Evolutionary conservation across 2,329 filamentous ascomycete genomes (phyloP).

Genomic region (Colletotrichum sp.): DNA sequence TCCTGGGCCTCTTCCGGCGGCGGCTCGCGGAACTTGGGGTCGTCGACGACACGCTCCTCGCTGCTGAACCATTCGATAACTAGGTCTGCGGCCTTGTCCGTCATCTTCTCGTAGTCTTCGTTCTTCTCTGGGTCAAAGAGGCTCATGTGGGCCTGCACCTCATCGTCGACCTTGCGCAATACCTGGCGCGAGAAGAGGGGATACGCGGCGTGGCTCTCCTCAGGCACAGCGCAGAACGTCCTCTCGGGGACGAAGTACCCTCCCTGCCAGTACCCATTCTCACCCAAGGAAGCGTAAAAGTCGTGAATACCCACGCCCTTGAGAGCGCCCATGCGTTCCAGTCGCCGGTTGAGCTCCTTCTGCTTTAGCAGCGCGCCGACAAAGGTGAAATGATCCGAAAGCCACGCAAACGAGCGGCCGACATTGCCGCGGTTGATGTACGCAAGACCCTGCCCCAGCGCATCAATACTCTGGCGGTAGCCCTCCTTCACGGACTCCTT

Average conservation of each 20-base stretch:
- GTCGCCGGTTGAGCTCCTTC: constrained; percentile 71
- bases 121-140: constrained; percentile 70
- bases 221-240: constrained; percentile 79
- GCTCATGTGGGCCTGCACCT: constrained; percentile 74
- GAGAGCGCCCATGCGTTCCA: constrained; percentile 66
- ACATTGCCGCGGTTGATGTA: constrained; percentile 64
- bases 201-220: constrained; percentile 47
- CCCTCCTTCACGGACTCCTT: constrained; percentile 51
- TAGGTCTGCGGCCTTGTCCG: constrained; percentile 60
- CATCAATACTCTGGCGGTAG: constrained; percentile 53
- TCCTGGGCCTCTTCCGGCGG: constrained; percentile 39
- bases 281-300: constrained; percentile 78
- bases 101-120: constrained; percentile 68
- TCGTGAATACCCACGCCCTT: constrained; percentile 74
- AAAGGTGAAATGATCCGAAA: constrained; percentile 84
- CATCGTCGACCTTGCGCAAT: constrained; percentile 71
- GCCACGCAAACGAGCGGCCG: constrained; percentile 76
- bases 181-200: constrained; percentile 56
- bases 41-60: constrained; percentile 49
- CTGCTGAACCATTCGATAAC: constrained; percentile 62
- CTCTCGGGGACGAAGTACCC: constrained; percentile 69
- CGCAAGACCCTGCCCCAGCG: constrained; percentile 57
- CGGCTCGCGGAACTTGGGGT: constrained; percentile 47
- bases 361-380: constrained; percentile 79
- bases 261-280: constrained; percentile 68